Base-by-base conservation (phyloP, 441 rosid species). In the Viola pubescens region DNA sequence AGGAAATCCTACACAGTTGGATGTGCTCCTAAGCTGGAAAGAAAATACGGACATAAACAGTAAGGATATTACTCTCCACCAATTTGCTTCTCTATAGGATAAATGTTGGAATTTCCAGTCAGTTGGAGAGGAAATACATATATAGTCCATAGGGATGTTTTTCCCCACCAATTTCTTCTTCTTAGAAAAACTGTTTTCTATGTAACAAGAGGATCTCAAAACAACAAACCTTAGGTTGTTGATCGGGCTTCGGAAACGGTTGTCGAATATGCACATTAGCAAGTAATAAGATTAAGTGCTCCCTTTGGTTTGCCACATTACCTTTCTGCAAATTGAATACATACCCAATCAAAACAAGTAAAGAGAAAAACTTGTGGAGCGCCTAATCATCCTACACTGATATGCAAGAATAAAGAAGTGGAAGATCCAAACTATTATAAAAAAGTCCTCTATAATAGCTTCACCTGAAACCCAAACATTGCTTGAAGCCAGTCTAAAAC, bases 391-490 rank as follows among this genome's bases (percentile, higher is more conserved):
- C n/a, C 49, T 9, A 10, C n/a, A 46, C 49, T 9, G 9, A 46
- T 4, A 46, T 46, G 49, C n/a, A 46, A 46, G 49, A 9, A 46
- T 13, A 52, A 6, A 59, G 38, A 4, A 59, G 38, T 12, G 56
- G 48, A 51, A 62, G 40, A 47, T 12, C 47, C 47, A 54, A 53
- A 54, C 14, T 55, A 42, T 40, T 48, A 48, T 9, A 44, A 41
- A 9, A 2, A 52, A 19, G 13, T 34, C 40, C 45, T 41, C 16
- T 47, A 6, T 6, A 48, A 43, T 49, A 42, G 53, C 19, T 48
- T 64, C 54, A 88, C 99, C 95, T 94, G 99, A 82, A 94, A 94
- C 58, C 99, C 99, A 82, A 94, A 94, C 94, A 88, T 91, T 48
- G 79, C 86, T 43, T 84, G 97, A 74, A 94, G 97, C 99, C 99